Percentiles rank a stretch among this genome's conserved stretches.
These are phyloP conservation scores for Cornus suecica DNA, from an alignment of 148 eudicot species.

Conservation along the genomic window DNA sequence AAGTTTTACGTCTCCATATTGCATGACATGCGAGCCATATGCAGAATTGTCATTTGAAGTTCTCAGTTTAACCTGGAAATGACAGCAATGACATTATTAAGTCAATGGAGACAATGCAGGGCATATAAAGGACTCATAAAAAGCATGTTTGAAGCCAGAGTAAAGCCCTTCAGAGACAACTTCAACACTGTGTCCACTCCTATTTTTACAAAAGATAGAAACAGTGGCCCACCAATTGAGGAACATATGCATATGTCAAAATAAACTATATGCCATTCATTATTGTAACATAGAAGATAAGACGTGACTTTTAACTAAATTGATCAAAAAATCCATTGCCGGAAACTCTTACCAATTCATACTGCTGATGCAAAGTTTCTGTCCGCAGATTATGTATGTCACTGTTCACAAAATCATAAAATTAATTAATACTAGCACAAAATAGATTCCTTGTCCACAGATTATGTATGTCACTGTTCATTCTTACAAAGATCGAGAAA, in stretches of 20 bases:
- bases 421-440: neutral
- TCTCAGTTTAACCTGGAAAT: slow-evolving; percentile 73
- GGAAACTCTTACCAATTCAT: slow-evolving; percentile 55
- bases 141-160: neutral
- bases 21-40: slow-evolving; percentile 96
- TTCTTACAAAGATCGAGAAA: neutral
- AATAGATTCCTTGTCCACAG: slow-evolving; percentile 41
- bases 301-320: neutral
- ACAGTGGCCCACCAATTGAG: neutral
- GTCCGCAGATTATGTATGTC: slow-evolving; percentile 79
- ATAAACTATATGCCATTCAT: too few relatives aligned
- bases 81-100: neutral
- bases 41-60: slow-evolving; percentile 56
- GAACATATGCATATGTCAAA: neutral
- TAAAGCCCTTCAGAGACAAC: neutral
- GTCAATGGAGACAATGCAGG: neutral
- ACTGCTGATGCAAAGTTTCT: slow-evolving; percentile 75
- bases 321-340: neutral
- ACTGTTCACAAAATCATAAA: slow-evolving; percentile 34
- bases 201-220: neutral
- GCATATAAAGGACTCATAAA: neutral
- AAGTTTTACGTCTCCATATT: slow-evolving; percentile 72
- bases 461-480: slow-evolving; percentile 75
- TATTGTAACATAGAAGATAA: too few relatives aligned
- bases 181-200: neutral